Percentiles rank a stretch among this genome's conserved stretches.
phyloP scores from a whole-genome alignment of 139 green algal genomes.

The Mesotaenium endlicherianum region DNA sequence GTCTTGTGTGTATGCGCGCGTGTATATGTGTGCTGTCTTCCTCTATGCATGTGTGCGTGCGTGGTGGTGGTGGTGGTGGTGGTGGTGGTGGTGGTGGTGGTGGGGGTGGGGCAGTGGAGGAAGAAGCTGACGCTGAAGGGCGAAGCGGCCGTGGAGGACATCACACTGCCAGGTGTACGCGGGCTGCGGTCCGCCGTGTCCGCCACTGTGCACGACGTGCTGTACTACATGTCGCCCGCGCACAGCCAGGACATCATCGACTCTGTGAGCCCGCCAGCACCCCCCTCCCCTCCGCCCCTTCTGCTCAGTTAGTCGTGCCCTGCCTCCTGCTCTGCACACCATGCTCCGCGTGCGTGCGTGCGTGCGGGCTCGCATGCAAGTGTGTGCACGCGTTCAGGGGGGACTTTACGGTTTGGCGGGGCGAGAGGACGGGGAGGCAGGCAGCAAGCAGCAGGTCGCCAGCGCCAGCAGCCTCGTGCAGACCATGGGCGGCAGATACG shows the following conservation, averaged over 20 bases:
- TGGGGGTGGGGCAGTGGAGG: conserved; percentile 63
- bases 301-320: neutral
- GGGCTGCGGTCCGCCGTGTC: conserved; percentile 60
- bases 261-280: conserved; percentile 21
- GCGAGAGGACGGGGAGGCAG: too few relatives aligned
- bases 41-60: neutral
- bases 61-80: neutral
- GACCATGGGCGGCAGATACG: too few relatives aligned
- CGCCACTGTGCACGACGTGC: conserved; percentile 72
- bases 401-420: too few relatives aligned
- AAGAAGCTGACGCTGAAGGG: conserved; percentile 65
- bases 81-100: neutral
- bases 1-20: too few relatives aligned
- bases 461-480: too few relatives aligned
- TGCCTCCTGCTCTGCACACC: neutral
- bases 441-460: too few relatives aligned
- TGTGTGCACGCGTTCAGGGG: too few relatives aligned
- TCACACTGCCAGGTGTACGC: conserved; percentile 64
- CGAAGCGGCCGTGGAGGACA: conserved; percentile 55
- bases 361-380: too few relatives aligned
- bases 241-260: conserved; percentile 67
- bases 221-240: conserved; percentile 71
- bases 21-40: neutral
- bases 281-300: conserved; percentile 1
- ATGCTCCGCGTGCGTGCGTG: neutral